Conservation (phyloP, 2,329 filamentous ascomycete species). For the Penicillium frequentans region DNA sequence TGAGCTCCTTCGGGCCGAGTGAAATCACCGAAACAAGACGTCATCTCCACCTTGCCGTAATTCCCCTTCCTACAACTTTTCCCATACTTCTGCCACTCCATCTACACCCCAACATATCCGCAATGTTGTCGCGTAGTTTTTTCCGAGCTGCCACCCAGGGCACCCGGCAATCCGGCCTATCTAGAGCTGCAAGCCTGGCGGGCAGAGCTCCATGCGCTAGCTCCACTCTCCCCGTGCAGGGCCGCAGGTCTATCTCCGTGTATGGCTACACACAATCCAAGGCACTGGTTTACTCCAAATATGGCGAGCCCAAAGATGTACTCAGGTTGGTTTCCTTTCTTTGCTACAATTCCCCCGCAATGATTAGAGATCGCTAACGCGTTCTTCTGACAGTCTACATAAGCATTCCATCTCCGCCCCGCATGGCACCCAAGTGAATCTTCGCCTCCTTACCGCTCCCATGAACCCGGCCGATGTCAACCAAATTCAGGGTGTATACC, state of each 20-base stretch:
- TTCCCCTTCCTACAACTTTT: slow-evolving; percentile 2
- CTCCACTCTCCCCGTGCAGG: slow-evolving; percentile 15
- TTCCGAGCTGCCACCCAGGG: slow-evolving; percentile 21
- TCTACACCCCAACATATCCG: slow-evolving; percentile 2
- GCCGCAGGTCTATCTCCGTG: slow-evolving; percentile 43
- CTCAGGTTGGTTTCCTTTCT: slow-evolving; percentile 34
- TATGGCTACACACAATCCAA: slow-evolving; percentile 54
- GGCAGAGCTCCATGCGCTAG: slow-evolving; percentile 14
- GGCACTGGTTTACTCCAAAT: slow-evolving; percentile 49
- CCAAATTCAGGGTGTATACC: slow-evolving; percentile 95
- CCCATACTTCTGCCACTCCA: background rate
- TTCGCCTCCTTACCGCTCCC: slow-evolving; percentile 85
- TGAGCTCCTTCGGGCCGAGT: slow-evolving; percentile 9
- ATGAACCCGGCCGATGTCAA: slow-evolving; percentile 99
- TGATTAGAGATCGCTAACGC: background rate
- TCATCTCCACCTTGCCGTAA: slow-evolving; percentile 5
- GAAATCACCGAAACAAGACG: slow-evolving; percentile 4
- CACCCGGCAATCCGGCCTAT: slow-evolving; percentile 11
- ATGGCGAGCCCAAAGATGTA: slow-evolving; percentile 52
- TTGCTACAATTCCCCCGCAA: background rate
- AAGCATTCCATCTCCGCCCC: slow-evolving; percentile 51
- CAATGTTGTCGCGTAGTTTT: slow-evolving; percentile 31
- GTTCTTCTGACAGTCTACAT: slow-evolving; percentile 38
- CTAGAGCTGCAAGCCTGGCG: slow-evolving; percentile 9
- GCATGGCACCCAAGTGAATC: slow-evolving; percentile 65